Percentiles rank a stretch among this genome's conserved stretches.
phyloP scores from a whole-genome alignment of 2,329 filamentous ascomycete genomes.

The Colletotrichum sp. region DNA sequence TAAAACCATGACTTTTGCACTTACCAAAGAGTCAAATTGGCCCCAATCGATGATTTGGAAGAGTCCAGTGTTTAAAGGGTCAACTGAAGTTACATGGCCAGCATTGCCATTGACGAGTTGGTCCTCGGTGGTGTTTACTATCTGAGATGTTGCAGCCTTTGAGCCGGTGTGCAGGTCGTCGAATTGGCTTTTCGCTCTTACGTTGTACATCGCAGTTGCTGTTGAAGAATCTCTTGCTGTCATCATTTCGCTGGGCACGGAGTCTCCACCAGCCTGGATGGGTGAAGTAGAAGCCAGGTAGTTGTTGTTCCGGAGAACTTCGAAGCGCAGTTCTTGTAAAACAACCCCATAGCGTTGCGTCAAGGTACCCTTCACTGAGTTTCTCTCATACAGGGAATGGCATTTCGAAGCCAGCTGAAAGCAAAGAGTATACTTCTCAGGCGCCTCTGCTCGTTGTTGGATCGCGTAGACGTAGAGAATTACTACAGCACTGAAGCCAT shows the following conservation, averaged over 20 bases:
- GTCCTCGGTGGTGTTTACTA: neutral
- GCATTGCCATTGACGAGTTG: neutral
- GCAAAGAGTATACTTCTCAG: conserved; percentile 30
- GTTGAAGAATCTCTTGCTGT: rapidly evolving
- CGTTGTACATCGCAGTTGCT: rapidly evolving
- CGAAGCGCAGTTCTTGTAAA: conserved; percentile 37
- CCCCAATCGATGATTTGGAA: conserved; percentile 27
- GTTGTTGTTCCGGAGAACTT: conserved; percentile 27
- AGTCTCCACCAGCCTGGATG: neutral
- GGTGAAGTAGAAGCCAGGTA: conserved; percentile 16
- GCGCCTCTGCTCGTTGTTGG: conserved; percentile 33
- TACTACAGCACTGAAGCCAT: conserved; percentile 48
- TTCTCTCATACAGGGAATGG: conserved; percentile 40
- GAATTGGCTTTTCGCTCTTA: rapidly evolving
- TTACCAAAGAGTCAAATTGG: conserved; percentile 28
- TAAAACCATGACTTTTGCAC: neutral
- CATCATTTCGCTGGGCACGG: neutral
- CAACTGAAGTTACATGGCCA: neutral
- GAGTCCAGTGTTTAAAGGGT: conserved; percentile 17
- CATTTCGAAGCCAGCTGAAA: conserved; percentile 43
- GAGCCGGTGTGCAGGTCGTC: neutral
- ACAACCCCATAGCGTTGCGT: conserved; percentile 45
- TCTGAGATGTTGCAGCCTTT: neutral
- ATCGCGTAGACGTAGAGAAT: conserved; percentile 50
- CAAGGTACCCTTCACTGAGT: conserved; percentile 41